Evolutionary conservation across 2,329 filamentous ascomycete genomes (phyloP).

Genomic region (Ascosphaera pollenicola): DNA sequence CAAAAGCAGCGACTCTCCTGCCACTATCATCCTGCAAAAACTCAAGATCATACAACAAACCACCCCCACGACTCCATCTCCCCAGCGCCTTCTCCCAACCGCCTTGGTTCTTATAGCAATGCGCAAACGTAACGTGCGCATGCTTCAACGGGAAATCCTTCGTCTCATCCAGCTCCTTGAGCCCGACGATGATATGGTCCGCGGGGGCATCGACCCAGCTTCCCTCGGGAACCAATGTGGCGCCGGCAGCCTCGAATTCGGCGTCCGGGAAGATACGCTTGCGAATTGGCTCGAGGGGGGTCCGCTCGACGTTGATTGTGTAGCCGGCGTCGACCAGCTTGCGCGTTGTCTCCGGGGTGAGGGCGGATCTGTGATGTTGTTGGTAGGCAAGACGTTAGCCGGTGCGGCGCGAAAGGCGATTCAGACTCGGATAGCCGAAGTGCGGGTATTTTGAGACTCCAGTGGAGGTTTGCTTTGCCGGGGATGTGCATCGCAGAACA

Average conservation of each 20-base stretch:
- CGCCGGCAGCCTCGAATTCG: constrained; percentile 20
- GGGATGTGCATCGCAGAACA: no score
- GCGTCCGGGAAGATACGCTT: constrained; percentile 16
- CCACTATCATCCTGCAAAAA: constrained; percentile 8
- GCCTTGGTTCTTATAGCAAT: constrained; percentile 9
- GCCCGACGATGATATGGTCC: constrained; percentile 7
- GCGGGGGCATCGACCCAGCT: constrained; percentile 18
- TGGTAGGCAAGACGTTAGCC: not conserved
- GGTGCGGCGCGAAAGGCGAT: not conserved
- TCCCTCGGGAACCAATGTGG: constrained; percentile 17
- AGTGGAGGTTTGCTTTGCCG: no score
- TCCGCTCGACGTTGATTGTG: constrained; percentile 18
- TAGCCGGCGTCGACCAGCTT: constrained; percentile 20
- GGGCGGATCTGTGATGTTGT: constrained; percentile 5
- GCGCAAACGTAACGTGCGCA: constrained; percentile 9
- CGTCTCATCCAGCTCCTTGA: constrained; percentile 9
- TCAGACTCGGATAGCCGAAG: not conserved
- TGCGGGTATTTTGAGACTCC: no score
- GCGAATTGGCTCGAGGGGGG: constrained; percentile 8
- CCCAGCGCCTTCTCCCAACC: constrained; percentile 8
- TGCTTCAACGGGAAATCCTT: constrained; percentile 7
- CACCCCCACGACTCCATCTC: constrained; percentile 7
- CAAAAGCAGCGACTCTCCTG: constrained; percentile 7
- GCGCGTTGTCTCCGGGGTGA: constrained; percentile 16
- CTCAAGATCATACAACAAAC: constrained; percentile 8